Evolutionary conservation across 2,329 filamentous ascomycete species (phyloP), one percentile per base, ranked within the genome.

Genomic region (Ramichloridium luteum): DNA sequence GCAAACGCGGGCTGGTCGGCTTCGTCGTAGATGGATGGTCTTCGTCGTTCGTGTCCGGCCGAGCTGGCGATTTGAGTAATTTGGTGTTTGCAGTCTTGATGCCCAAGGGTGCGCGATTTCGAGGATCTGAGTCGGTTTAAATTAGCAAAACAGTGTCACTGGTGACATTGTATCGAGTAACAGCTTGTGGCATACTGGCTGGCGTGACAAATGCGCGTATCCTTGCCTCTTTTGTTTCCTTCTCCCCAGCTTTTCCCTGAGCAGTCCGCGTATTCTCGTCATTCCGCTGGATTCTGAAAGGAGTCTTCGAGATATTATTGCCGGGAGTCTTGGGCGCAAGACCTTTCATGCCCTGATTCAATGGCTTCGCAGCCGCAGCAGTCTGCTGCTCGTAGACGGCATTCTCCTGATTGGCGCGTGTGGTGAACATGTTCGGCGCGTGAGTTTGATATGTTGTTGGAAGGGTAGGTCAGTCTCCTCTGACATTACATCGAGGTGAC

Each of bases 51-150:
- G 28, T 39, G 12, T 38, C 72, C 28, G 68, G 65, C 25, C 36
- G 36, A 9, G 38, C 44, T n/a, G 16, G n/a, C n/a, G n/a, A n/a
- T n/a, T n/a, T n/a, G n/a, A n/a, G n/a, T n/a, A n/a, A n/a, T 64
- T 93, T 96, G 32, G 82, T 84, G 57, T 98, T 98, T 31, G 90
- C 96, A 1, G 88, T 96, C 60, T 98, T 98, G 67, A 83, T 79
- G 18, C 88, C 88, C 28, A 98, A 64, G 9, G 84, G 81, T 22
- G 86, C 85, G 49, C 88, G 76, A 37, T 66, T 77, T 37, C 75
- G 74, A 30, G 77, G 69, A 34, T 68, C 74, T 77, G 39, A n/a
- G n/a, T n/a, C n/a, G n/a, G n/a, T n/a, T n/a, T n/a, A n/a, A n/a
- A n/a, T n/a, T n/a, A n/a, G n/a, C n/a, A n/a, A n/a, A n/a, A n/a